Conservation (phyloP, 495 filamentous ascomycete genomes). For the Stereocaulon alpinum region DNA sequence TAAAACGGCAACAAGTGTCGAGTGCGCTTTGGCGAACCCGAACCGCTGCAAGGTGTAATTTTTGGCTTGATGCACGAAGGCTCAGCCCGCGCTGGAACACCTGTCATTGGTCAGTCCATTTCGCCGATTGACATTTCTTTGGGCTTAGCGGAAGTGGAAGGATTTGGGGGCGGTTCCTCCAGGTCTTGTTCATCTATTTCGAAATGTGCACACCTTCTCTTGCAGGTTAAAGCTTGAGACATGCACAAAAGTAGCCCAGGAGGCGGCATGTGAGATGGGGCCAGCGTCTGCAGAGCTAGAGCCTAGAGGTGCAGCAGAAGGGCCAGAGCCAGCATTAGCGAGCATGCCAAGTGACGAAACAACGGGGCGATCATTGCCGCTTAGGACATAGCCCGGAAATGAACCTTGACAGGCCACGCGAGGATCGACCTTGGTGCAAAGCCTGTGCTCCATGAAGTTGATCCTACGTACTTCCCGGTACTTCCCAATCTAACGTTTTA, state of each 20-base stretch:
- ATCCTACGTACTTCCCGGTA: slow-evolving; percentile 2
- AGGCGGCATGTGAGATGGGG: no score
- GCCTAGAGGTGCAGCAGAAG: no score
- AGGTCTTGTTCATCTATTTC: background rate
- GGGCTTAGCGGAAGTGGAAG: background rate
- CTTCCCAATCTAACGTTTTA: background rate
- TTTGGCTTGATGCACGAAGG: slow-evolving; percentile 18
- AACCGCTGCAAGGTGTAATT: slow-evolving; percentile 25
- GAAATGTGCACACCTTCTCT: background rate
- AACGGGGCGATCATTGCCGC: slow-evolving; percentile 6
- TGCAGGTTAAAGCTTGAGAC: background rate
- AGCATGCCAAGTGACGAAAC: slow-evolving; percentile 8
- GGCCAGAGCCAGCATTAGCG: background rate
- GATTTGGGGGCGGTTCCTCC: slow-evolving; percentile 11
- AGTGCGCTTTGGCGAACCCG: slow-evolving; percentile 22
- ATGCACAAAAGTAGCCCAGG: no score
- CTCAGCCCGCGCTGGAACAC: slow-evolving; percentile 18
- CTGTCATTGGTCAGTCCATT: slow-evolving; percentile 10
- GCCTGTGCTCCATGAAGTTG: slow-evolving; percentile 15
- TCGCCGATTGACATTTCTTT: slow-evolving; percentile 8
- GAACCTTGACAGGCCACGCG: slow-evolving; percentile 20
- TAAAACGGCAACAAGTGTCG: slow-evolving; percentile 21
- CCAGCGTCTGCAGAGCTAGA: no score
- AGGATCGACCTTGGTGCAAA: slow-evolving; percentile 12
- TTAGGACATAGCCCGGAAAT: background rate